Evolutionary conservation across 345 rosid genomes (phyloP), one percentile per base, ranked within the genome.

Genomic region (Salix exigua): DNA sequence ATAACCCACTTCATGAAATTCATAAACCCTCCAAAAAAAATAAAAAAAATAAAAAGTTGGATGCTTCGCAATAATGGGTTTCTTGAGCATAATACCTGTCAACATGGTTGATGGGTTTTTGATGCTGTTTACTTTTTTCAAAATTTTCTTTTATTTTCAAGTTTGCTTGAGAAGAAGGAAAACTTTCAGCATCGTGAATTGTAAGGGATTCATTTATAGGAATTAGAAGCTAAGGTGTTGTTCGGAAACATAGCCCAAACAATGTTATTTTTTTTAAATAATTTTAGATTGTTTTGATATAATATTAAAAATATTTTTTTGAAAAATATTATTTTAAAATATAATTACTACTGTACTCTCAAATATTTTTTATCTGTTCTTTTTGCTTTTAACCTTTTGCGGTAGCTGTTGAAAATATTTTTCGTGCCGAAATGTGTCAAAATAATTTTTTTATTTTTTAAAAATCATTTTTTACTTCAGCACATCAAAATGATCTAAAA

Each of bases 121-220:
- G 73, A 62, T 68, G 26, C 42, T 17, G 7, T 5, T 14, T 37
- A 51, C 11, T 31, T 35, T 62, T 42, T 71, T 5, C 37, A 63
- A 21, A 35, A 25, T 55, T n/a, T n/a, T 31, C 37, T 31, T 58
- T 13, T 44, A 11, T 65, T 53, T 31, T 42, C 25, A 12, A 48
- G 53, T 66, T 91, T 68, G 91, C 92, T 92, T 92, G 94, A 38
- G 51, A 76, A 80, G 82, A 74, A 85, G 93, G 87, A 77, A 83
- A 89, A 72, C 38, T 31, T 35, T n/a, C 4, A 79, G 44, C 68
- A 31, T 31, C 55, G 69, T 53, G 67, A n/a, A 10, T 35, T 53
- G 55, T 31, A n/a, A 10, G 19, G 46, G 8, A 18, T 62, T 14
- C 46, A 35, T 70, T 71, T 67, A 31, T 31, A 10, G 38, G 14